Base-by-base conservation (phyloP, 2,329 filamentous ascomycete genomes). In the Nigrograna mackinnonii region DNA sequence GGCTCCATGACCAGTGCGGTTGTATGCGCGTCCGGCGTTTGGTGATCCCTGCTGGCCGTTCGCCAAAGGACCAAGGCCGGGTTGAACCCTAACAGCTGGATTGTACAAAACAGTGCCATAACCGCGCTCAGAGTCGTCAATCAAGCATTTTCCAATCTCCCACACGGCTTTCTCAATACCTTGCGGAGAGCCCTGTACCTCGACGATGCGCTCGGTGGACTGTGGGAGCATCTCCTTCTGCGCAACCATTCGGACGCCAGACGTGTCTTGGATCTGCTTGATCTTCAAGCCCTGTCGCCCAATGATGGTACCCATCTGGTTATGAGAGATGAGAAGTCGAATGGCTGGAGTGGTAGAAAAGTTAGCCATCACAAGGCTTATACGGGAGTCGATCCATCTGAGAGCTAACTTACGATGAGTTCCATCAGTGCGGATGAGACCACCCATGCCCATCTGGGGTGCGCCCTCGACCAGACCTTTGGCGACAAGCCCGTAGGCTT, bases 151-250 rank as follows among this genome's bases (percentile, higher is more conserved):
- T 78, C 90, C 94, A 63, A 99, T 99, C 70, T 99, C 94, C 94
- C 94, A 97, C 41, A 96, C 81, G 50, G 94, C 92, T 67, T 91
- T 91, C 73, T 96, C 91, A 60, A 99, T 95, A 47, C 92, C 91
- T 41, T 95, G 91, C 13, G 94, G 91, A 14, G 87, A 92, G 57
- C 94, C 94, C 69, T 96, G 91, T 34, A 99, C 87, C 68, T 99
- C 94, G 53, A 99, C 94, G 59, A 99, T 91, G 53, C 94, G 87
- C 77, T 99, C 94, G 22, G 94, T 99, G 5, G 94, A 99, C 71
- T 99, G 94, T 24, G 94, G 94, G 6, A 99, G 85, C 94, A 99
- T 99, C 65, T 99, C 94, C 76, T 99, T 99, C 73, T 99, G 94
- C 30, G 94, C 94, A 36, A 99, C 91, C 94, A 99, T 99, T 66